A percentile compares a stretch with the other conserved stretches of the same genome.
Conservation (phyloP, 1,139 yeast genomes). For the Debaryomyces subglobosus region DNA sequence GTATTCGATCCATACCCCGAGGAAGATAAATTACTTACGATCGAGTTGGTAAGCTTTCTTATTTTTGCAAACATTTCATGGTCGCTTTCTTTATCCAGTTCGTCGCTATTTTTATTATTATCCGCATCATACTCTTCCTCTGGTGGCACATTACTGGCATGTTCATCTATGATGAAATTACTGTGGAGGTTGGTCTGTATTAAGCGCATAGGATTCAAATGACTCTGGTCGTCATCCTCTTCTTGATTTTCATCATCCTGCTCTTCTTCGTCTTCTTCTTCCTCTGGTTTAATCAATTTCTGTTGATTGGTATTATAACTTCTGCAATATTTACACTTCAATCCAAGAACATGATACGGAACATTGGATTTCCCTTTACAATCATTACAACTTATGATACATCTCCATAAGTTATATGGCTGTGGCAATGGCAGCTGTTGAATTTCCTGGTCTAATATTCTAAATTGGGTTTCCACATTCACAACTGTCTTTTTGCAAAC, state of each 20-base stretch:
- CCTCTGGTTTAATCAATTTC: conserved; percentile 61
- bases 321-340: conserved; percentile 82
- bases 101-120: conserved; percentile 17
- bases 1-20: conserved; percentile 13
- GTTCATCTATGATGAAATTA: conserved; percentile 41
- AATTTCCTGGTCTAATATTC: conserved; percentile 84
- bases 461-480: conserved; percentile 85
- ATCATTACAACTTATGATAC: conserved; percentile 83
- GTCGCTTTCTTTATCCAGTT: conserved; percentile 22
- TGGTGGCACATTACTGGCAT: conserved; percentile 11
- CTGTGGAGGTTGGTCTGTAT: conserved; percentile 40
- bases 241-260: conserved; percentile 8
- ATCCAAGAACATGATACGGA: conserved; percentile 80
- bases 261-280: conserved; percentile 28
- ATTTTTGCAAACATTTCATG: conserved; percentile 30
- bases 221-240: conserved; percentile 7
- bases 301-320: conserved; percentile 84
- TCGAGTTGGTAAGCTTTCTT: conserved; percentile 29
- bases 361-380: conserved; percentile 83
- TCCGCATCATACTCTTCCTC: conserved; percentile 28
- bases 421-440: conserved; percentile 75
- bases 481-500: conserved; percentile 81
- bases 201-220: conserved; percentile 30
- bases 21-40: conserved; percentile 16
- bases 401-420: conserved; percentile 76